Conservation (phyloP, 345 rosid species). For the Gossypium arboreum region DNA sequence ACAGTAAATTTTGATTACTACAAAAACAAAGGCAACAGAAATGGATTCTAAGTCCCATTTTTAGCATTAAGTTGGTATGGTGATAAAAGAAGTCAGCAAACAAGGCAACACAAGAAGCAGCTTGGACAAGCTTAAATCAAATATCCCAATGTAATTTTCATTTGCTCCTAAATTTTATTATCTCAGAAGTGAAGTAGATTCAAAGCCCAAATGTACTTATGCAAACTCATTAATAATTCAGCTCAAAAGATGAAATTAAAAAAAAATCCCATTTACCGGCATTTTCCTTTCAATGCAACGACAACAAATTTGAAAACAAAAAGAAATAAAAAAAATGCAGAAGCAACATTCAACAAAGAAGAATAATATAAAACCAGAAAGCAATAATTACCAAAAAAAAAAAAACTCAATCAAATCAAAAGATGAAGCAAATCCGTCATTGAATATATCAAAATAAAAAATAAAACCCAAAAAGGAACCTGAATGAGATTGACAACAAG, state of each 20-base stretch:
- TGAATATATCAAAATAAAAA: conserved; percentile 7
- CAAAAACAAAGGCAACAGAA: background rate
- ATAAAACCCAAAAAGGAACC: conserved; percentile 33
- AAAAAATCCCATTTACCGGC: background rate
- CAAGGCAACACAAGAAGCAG: background rate
- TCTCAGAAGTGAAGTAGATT: background rate
- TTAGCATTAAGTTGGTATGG: background rate
- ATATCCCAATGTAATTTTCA: background rate
- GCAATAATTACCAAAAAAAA: background rate
- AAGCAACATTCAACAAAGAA: background rate
- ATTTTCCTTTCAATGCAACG: background rate
- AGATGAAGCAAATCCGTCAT: background rate
- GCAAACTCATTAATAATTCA: background rate
- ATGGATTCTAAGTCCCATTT: background rate
- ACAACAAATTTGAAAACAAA: background rate
- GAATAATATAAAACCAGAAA: background rate
- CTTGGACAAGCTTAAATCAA: background rate
- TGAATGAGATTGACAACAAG: conserved; percentile 82
- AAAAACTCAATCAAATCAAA: background rate
- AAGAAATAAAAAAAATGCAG: background rate
- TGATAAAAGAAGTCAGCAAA: background rate
- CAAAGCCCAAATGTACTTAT: background rate
- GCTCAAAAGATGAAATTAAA: background rate
- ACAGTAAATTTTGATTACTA: background rate
- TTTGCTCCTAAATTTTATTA: background rate